Base-by-base conservation (phyloP, 768 basidiomycete genomes). In the Boletus vermiculosoides region DNA sequence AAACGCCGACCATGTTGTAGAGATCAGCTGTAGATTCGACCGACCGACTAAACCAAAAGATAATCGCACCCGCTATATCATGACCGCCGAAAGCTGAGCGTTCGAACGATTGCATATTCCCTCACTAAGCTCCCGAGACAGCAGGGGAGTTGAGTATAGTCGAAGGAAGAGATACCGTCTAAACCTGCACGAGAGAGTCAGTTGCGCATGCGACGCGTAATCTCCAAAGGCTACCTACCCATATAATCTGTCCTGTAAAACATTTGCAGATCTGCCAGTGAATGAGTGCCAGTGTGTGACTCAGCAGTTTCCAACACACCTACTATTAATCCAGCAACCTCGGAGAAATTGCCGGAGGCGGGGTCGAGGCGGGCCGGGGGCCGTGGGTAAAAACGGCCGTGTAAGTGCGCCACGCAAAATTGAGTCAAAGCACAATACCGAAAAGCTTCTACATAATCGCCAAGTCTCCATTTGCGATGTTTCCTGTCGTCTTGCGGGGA, bases 401-500 rank as follows among this genome's bases (percentile, higher is more conserved):
- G 22, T 16, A 23, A 25, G 23, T 25, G 44, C 16, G 4, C 16
- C 44, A 45, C 44, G 16, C 16, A 45, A 45, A 45, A 15, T 16
- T 36, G 34, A 36, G 16, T 15, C 22, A 23, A 45, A 25, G 25
- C 44, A 45, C 13, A 7, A 8, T 7, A 33, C 31, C 31, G 33
- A 34, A 33, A 22, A 10, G 15, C 16, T 31, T 33, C 13, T 11
- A n/a, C n/a, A n/a, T n/a, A 22, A 47, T 31, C 13, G 31, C 15
- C 47, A 45, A 34, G 33, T 34, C 12, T 22, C 31, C 22, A 6
- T 16, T 23, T 18, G 10, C 16, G 22, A 70, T 70, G 68, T 63
- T 71, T 48, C 60, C 68, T 47, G 51, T 66, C 20, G 57, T 62
- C 34, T 40, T 61, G 46, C 64, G 68, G 45, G 61, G 70, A 40